phyloP scores from a whole-genome alignment of 225 moss, liverwort and hornwort genomes.

The Lunularia cruciata region DNA sequence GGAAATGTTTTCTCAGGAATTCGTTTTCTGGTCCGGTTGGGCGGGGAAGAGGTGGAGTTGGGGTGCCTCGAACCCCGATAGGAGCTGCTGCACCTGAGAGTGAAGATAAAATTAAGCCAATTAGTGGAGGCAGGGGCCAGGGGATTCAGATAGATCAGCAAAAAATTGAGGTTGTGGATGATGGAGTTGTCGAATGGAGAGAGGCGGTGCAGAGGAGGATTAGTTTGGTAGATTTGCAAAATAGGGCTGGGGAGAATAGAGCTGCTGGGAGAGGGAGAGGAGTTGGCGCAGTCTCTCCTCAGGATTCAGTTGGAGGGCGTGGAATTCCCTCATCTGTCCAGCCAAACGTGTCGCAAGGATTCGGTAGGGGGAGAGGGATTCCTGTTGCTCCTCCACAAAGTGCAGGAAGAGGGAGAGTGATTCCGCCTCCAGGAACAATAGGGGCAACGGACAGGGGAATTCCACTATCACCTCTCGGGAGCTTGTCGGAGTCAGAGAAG shows the following conservation, averaged over 20 bases:
- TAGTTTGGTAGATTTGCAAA: conserved; percentile 13
- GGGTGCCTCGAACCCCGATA: conserved; percentile 18
- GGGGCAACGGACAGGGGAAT: conserved; percentile 17
- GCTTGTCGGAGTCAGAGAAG: not conserved
- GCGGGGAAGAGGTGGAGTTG: conserved; percentile 28
- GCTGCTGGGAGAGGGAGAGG: conserved; percentile 33
- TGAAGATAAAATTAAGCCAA: not conserved
- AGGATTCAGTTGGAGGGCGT: not conserved
- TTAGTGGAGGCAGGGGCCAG: conserved; percentile 4
- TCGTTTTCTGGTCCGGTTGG: conserved; percentile 35
- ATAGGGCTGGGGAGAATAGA: conserved; percentile 21
- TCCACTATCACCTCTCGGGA: not conserved
- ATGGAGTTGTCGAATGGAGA: conserved; percentile 20
- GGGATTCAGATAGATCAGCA: conserved; percentile 13
- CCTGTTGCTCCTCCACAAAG: not conserved
- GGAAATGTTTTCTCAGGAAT: conserved; percentile 17
- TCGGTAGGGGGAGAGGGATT: conserved; percentile 17
- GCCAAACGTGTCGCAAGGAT: not conserved
- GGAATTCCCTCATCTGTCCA: not conserved
- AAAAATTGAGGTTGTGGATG: not conserved
- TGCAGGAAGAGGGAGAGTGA: conserved; percentile 23
- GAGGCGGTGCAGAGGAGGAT: conserved; percentile 16
- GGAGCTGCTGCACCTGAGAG: conserved; percentile 21
- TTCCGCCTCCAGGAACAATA: conserved; percentile 1
- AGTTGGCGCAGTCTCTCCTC: not conserved